A percentile compares a stretch with the other conserved stretches of the same genome.
These are phyloP conservation scores for Polygonum maritimum DNA, from an alignment of 148 eudicot species.

Conservation along the genomic window DNA sequence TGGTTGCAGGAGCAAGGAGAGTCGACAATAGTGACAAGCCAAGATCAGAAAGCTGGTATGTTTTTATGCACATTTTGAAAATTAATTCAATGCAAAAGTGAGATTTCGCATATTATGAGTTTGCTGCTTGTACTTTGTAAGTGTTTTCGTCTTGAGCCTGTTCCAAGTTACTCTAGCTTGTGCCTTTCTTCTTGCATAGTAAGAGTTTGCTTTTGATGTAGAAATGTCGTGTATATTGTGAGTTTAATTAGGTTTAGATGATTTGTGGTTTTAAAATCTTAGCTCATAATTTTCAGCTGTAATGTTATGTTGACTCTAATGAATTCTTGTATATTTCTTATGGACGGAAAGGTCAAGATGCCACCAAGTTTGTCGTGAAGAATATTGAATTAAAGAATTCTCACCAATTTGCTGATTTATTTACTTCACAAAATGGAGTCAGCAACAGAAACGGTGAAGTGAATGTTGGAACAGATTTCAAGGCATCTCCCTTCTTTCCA, in stretches of 20 bases:
- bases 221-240: not conserved
- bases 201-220: slow-evolving; percentile 5
- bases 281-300: not conserved
- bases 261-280: not conserved
- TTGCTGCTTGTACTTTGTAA: not conserved
- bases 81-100: not conserved
- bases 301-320: slow-evolving; percentile 8
- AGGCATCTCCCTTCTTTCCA: slow-evolving; percentile 18
- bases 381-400: not conserved
- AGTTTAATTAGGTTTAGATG: not conserved
- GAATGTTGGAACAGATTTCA: slow-evolving; percentile 19
- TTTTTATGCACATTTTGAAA: not conserved
- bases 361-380: slow-evolving; percentile 17
- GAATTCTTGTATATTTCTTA: slow-evolving; percentile 15
- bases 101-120: not conserved
- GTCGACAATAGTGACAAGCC: not conserved
- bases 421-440: slow-evolving; percentile 22
- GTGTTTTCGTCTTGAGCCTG: not conserved
- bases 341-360: slow-evolving; percentile 32
- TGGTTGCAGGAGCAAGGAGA: slow-evolving; percentile 14
- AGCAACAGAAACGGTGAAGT: slow-evolving; percentile 16
- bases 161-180: not conserved
- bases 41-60: slow-evolving; percentile 28
- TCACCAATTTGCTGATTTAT: slow-evolving; percentile 20
- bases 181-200: not conserved